phyloP scores from a whole-genome alignment of 2,329 filamentous ascomycete species.

The Xylaria sp. region DNA sequence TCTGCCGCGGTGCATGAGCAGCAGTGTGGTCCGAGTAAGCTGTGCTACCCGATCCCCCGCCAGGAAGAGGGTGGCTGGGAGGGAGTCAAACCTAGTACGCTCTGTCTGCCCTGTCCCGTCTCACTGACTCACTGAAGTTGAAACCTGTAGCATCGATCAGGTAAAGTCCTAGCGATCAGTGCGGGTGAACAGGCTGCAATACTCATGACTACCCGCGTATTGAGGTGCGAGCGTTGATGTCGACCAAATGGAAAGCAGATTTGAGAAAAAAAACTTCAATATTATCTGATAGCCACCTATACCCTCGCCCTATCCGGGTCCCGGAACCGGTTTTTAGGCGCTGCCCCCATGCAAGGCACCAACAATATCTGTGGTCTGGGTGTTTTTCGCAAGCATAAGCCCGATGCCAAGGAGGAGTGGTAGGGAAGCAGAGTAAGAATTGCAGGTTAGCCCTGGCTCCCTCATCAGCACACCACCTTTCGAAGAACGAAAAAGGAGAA shows the following conservation, averaged over 20 bases:
- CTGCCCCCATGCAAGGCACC: conserved; percentile 17
- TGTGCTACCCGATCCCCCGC: not conserved
- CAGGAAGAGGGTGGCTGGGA: not conserved
- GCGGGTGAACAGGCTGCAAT: not conserved
- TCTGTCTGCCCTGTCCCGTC: not conserved
- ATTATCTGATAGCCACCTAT: not conserved
- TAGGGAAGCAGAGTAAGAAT: conserved; percentile 14
- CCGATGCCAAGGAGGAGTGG: not conserved
- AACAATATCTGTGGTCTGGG: not conserved
- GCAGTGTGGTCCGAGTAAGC: not conserved
- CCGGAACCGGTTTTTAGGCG: not conserved
- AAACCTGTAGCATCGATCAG: conserved; percentile 1
- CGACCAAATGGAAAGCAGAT: not conserved
- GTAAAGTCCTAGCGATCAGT: not conserved
- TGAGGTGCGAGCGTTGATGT: not conserved
- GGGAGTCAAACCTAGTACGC: too few relatives aligned
- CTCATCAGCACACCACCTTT: conserved; percentile 11
- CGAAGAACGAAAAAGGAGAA: not conserved
- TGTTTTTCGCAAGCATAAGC: not conserved
- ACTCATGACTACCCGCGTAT: not conserved
- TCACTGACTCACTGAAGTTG: conserved; percentile 5
- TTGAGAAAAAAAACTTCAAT: not conserved
- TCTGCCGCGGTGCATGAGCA: conserved; percentile 17
- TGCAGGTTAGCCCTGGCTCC: conserved; percentile 1
- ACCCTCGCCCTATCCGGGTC: not conserved